These are phyloP conservation scores for Candida chauliodis DNA, from an alignment of 805 yeast genomes.

Conservation along the genomic window DNA sequence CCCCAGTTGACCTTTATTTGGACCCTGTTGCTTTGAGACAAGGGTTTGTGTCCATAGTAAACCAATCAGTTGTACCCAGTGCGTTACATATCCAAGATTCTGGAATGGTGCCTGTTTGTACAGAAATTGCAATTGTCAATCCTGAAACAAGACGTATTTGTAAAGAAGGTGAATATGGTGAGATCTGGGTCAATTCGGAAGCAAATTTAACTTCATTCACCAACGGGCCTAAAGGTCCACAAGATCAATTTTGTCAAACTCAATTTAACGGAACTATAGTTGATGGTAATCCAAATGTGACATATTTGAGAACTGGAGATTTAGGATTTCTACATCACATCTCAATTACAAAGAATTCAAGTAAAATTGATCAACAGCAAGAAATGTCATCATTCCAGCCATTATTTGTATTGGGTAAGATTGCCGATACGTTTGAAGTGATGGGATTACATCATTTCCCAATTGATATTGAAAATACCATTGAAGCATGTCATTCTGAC, in stretches of 20 bases:
- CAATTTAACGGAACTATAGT: slow-evolving; percentile 64
- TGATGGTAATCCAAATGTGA: slow-evolving; percentile 54
- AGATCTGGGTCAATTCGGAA: slow-evolving; percentile 93
- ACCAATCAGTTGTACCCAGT: slow-evolving; percentile 63
- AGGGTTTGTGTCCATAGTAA: slow-evolving; percentile 77
- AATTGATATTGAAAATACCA: slow-evolving; percentile 63
- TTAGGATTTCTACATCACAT: slow-evolving; percentile 87
- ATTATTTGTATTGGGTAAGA: slow-evolving; percentile 77
- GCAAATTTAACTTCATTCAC: slow-evolving; percentile 68
- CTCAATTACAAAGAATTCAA: slow-evolving; percentile 38
- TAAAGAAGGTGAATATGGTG: slow-evolving; percentile 89
- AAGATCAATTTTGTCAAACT: slow-evolving; percentile 45
- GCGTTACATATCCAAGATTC: slow-evolving; percentile 85
- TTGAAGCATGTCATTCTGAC: slow-evolving; percentile 46
- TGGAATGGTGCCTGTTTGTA: slow-evolving; percentile 93
- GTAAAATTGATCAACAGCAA: slow-evolving; percentile 24
- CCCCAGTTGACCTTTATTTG: slow-evolving; percentile 80
- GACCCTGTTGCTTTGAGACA: slow-evolving; percentile 89
- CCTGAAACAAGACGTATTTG: slow-evolving; percentile 85
- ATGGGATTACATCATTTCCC: slow-evolving; percentile 92
- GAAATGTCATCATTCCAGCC: slow-evolving; percentile 57
- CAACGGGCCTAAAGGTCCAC: slow-evolving; percentile 48
- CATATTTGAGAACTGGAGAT: slow-evolving; percentile 87
- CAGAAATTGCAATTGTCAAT: slow-evolving; percentile 90
- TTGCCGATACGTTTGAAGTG: slow-evolving; percentile 84